Evolutionary conservation across 306 rosid genomes (phyloP), one percentile per base, ranked within the genome.

Genomic region (Clitoria ternatea): DNA sequence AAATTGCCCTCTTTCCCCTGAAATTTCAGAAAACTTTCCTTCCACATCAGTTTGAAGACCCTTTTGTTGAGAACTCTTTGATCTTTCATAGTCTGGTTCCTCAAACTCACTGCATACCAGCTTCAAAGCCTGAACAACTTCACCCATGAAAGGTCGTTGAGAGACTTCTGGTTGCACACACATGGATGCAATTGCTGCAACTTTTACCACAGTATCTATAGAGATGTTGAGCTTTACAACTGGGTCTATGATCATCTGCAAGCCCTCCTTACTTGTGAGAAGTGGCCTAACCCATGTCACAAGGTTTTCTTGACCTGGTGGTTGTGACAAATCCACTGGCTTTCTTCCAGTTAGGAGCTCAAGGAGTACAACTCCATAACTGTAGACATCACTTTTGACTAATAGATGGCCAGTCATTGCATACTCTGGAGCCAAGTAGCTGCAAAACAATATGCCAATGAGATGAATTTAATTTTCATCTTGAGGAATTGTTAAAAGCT

Each of bases 381-480:
- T 94, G 80, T 94, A 94, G 20, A 94, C 99, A 13, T 94, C 99
- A 74, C 99, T 94, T 79, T 94, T 94, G 73, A 91, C 99, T 19
- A 94, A 89, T 67, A 94, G 92, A 74, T 94, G 97, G 42, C 99
- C 99, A 0, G 99, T 94, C 99, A 94, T 94, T 65, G 99, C 99
- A 56, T 94, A 94, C 69, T 94, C 99, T 1, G 99, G 99, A 71
- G 99, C 99, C 42, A 94, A 74, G 87, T 94, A 94, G 62, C 99
- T 94, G 91, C 81, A 48, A 76, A 48, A 69, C 76, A 80, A 20
- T 22, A 75, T 53, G 49, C 11, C 48, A 70, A 71, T 12, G 70
- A 24, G 43, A 62, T 39, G 32, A 55, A 55, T 29, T 52, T 42
- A 69, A 61, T 49, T 67, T 35, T 40, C 61, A 56, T 40, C 47